Conservation (phyloP, 2,329 filamentous ascomycete species). For the Dothidotthia symphoricarpi region DNA sequence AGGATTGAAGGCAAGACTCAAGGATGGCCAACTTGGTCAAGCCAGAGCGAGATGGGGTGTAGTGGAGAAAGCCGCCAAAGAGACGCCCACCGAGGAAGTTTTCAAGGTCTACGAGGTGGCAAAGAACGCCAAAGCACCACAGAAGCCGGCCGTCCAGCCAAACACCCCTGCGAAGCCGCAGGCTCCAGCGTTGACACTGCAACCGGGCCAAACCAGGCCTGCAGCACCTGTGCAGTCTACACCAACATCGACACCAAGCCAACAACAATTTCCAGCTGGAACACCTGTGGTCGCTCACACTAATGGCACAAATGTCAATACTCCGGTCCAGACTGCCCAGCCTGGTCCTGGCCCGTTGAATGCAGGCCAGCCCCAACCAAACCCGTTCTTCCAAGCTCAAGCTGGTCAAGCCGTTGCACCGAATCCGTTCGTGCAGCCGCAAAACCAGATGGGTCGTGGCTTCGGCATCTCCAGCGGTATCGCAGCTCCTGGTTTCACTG, state of each 20-base stretch:
- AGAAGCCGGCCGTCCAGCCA: conserved; percentile 17
- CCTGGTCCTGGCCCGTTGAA: neutral
- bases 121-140: conserved; percentile 59
- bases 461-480: conserved; percentile 2
- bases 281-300: conserved; percentile 9
- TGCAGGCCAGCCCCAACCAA: conserved; percentile 2
- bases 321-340: conserved; percentile 14
- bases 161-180: conserved; percentile 17
- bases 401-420: conserved; percentile 6
- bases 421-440: conserved; percentile 15
- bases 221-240: conserved; percentile 5
- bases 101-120: conserved; percentile 83
- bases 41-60: conserved; percentile 72
- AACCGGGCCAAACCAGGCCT: conserved; percentile 6
- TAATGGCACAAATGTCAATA: conserved; percentile 11
- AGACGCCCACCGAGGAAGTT: conserved; percentile 81
- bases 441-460: conserved; percentile 17
- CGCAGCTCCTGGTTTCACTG: conserved; percentile 26
- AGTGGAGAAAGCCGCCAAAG: conserved; percentile 76
- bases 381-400: conserved; percentile 18
- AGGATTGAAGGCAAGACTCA: conserved; percentile 68
- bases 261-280: conserved; percentile 13
- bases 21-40: conserved; percentile 61
- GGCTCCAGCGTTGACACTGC: conserved; percentile 5
- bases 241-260: conserved; percentile 7